Evolutionary conservation across 768 basidiomycete species (phyloP).

Genomic region (Hypholoma fasciculare): DNA sequence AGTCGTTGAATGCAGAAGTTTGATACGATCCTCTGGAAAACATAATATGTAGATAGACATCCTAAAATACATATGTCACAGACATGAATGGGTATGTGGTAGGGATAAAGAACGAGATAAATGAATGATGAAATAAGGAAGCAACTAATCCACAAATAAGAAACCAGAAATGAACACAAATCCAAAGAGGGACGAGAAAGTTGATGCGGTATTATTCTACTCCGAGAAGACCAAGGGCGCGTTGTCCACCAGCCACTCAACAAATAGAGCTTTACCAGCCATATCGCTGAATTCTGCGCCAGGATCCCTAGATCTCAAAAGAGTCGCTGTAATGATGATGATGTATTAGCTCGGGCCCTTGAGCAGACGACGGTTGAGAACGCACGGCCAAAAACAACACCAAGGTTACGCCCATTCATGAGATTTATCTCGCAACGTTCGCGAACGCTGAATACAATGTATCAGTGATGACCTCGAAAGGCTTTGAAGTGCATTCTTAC

Average conservation of each 20-base stretch:
- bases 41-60: conserved; percentile 7
- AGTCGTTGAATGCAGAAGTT: not conserved
- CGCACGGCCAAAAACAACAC: conserved; percentile 98
- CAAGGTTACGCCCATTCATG: conserved; percentile 94
- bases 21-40: not conserved
- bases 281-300: conserved; percentile 94
- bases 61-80: conserved; percentile 7
- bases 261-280: conserved; percentile 90
- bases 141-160: conserved; percentile 7
- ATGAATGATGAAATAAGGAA: conserved; percentile 2
- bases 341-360: conserved; percentile 1
- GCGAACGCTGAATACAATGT: conserved; percentile 51
- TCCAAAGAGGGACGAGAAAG: conserved; percentile 12
- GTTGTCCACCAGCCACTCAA: conserved; percentile 96
- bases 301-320: conserved; percentile 88
- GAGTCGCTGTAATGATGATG: conserved; percentile 66
- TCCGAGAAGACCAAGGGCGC: conserved; percentile 55
- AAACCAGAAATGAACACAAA: conserved; percentile 5
- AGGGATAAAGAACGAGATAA: not conserved
- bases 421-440: conserved; percentile 72
- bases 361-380: conserved; percentile 20
- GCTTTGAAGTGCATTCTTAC: conserved; percentile 44
- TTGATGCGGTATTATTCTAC: not conserved
- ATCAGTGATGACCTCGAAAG: conserved; percentile 6
- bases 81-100: conserved; percentile 8